Evolutionary conservation across 352 stramenopile genomes (phyloP), one percentile per base, ranked within the genome.

Genomic region (Phytophthora europaea): DNA sequence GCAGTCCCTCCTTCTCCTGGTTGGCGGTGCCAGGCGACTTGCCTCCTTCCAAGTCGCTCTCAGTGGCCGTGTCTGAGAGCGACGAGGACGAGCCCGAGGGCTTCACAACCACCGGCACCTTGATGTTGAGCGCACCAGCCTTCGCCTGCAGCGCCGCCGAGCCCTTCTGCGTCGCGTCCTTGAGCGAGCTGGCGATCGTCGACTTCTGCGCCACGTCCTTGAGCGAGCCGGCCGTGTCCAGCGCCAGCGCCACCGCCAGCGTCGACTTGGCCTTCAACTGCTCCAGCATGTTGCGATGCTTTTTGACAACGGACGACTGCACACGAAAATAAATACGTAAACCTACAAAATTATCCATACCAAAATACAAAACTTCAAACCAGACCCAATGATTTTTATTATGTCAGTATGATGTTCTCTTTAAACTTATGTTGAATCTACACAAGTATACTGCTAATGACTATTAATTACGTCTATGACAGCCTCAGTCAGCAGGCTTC

Each of bases 1-100:
- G 73, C 23, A 95, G 76, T 0, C 87, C 87, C 65, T 95, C 88
- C 53, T 91, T 81, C 33, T 94, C 87, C 64, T 92, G 85, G 57
- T 82, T 90, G 51, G 76, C 78, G 56, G 71, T 64, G 22, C 54
- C 66, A 9, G 71, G 58, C n/a, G 66, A 72, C 20, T 72, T 74
- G 38, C 73, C 73, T 28, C n/a, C 54, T 57, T 89, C 82, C 52
- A 84, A 36, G 26, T 87, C 79, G 61, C 69, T 84, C 61, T 90
- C 75, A 70, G 69, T 80, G 16, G 50, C 58, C 26, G 61, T 68
- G 56, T 73, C 68, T 4, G 43, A 50, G 16, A 79, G 73, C 45
- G 72, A 78, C 33, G 33, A 60, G 6, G 40, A 62, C 6, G 76
- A 84, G 1, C 31, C 20, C 20, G 61, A 75, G 20, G 66, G 61